Evolutionary conservation across 2,329 filamentous ascomycete species (phyloP), one percentile per base, ranked within the genome.

Genomic region (Fonsecaea erecta): DNA sequence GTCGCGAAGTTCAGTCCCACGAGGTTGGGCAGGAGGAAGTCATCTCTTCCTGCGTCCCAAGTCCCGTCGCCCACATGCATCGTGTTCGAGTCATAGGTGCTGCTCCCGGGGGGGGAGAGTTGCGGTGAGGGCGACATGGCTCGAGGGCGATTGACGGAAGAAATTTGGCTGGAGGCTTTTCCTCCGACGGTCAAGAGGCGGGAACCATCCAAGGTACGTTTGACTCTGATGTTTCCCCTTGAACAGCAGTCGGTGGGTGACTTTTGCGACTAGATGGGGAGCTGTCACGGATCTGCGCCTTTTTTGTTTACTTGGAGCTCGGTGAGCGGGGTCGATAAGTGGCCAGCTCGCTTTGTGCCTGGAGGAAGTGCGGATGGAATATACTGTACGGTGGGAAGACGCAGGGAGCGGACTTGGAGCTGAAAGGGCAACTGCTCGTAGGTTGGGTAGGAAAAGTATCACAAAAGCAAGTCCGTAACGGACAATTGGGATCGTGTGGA

Each of bases 31-130:
- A 89, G 75, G 69, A 89, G 79, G 73, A 89, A 89, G 11, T 83
- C 86, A 71, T 89, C 86, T 68, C 85, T 81, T 68, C 80, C 77
- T 34, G 81, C 81, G 70, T 89, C 85, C 87, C 87, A 89, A 69
- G 87, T 89, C 46, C 87, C 87, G 77, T 89, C 87, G 56, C 87
- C 87, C 56, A 89, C 86, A 73, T 84, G 82, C 77, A 89, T 80
- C 48, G 84, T 86, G 75, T 84, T 80, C 52, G 86, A 88, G 48
- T 82, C 77, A 76, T 89, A 89, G 35, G 82, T 83, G 74, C 84
- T 86, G 76, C 83, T 86, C 71, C 87, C 87, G 2, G 87, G 80
- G 35, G 84, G 79, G 54, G 86, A 82, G 16, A 88, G 80, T 32
- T 74, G 75, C 63, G 71, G 71, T 67, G 72, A 74, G 60, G 74